Percentiles rank a stretch among this genome's conserved stretches.
These are phyloP conservation scores for Picocystis salinarum DNA, from an alignment of 139 green algal species.

Conservation along the genomic window DNA sequence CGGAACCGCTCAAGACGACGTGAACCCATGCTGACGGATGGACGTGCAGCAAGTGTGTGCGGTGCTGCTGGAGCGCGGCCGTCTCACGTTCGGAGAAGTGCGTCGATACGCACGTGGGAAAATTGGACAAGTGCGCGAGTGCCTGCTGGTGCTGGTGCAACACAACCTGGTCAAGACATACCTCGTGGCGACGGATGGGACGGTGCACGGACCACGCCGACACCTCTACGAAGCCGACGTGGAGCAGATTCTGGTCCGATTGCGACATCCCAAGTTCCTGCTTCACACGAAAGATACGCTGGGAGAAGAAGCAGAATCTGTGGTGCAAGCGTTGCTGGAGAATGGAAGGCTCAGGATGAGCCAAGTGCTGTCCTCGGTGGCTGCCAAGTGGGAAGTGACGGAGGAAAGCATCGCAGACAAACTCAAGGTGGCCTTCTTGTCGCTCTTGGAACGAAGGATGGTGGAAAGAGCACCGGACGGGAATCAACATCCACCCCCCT, in stretches of 20 bases:
- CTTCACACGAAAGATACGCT: slow-evolving; percentile 11
- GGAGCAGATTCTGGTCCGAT: slow-evolving; percentile 6
- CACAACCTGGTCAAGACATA: slow-evolving; percentile 21
- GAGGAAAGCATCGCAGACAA: neutral
- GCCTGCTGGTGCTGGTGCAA: slow-evolving; percentile 17
- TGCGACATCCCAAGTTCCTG: slow-evolving; percentile 16
- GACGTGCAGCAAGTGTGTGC: too few species aligned
- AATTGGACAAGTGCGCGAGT: too few species aligned
- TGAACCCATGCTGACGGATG: too few species aligned
- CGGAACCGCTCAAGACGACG: too few species aligned
- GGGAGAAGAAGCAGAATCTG: slow-evolving; percentile 9
- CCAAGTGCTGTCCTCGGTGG: neutral
- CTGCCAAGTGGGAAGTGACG: neutral
- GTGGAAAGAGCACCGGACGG: neutral
- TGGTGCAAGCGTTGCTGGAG: slow-evolving; percentile 8
- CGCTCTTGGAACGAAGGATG: neutral
- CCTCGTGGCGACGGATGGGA: slow-evolving; percentile 1
- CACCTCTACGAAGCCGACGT: slow-evolving; percentile 8
- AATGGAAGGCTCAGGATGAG: neutral
- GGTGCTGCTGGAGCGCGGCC: too few species aligned
- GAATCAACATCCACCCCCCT: neutral
- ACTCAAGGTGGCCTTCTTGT: neutral
- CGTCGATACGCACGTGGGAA: too few species aligned
- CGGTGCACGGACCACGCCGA: neutral
- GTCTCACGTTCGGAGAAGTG: too few species aligned